Evolutionary conservation across 768 basidiomycete genomes (phyloP).

Genomic region (Lentinula edodes): DNA sequence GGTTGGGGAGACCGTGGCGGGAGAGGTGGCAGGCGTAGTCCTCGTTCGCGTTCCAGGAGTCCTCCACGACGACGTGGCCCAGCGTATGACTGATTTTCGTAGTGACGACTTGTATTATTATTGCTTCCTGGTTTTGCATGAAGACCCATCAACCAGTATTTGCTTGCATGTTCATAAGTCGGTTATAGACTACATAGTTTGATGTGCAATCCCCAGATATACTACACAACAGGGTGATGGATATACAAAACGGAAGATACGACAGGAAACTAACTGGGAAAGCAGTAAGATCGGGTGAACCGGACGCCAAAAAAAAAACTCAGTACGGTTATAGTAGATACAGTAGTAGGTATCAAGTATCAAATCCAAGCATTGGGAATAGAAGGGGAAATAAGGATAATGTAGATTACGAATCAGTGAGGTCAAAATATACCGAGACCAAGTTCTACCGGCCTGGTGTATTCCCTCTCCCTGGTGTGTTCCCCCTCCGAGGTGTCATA

Average conservation of each 20-base stretch:
- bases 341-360: not conserved
- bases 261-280: not conserved
- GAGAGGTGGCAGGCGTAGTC: slow-evolving; percentile 30
- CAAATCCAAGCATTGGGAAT: not conserved
- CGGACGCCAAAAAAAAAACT: not conserved
- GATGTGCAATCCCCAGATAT: not conserved
- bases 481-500: slow-evolving; percentile 58
- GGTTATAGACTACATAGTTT: not conserved
- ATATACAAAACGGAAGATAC: not conserved
- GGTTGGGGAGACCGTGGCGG: slow-evolving; percentile 36
- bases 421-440: not conserved
- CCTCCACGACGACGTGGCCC: slow-evolving; percentile 27
- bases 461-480: slow-evolving; percentile 38
- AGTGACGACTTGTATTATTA: not conserved
- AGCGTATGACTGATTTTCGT: not conserved
- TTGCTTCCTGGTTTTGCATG: not conserved
- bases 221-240: not conserved
- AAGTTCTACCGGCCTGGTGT: slow-evolving; percentile 7
- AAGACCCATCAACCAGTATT: too few species aligned
- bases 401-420: not conserved
- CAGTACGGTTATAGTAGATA: not conserved
- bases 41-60: slow-evolving; percentile 32
- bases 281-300: not conserved
- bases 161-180: not conserved
- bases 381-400: slow-evolving; percentile 2